phyloP scores from a whole-genome alignment of 495 filamentous ascomycete genomes.

The Neurospora terricola region DNA sequence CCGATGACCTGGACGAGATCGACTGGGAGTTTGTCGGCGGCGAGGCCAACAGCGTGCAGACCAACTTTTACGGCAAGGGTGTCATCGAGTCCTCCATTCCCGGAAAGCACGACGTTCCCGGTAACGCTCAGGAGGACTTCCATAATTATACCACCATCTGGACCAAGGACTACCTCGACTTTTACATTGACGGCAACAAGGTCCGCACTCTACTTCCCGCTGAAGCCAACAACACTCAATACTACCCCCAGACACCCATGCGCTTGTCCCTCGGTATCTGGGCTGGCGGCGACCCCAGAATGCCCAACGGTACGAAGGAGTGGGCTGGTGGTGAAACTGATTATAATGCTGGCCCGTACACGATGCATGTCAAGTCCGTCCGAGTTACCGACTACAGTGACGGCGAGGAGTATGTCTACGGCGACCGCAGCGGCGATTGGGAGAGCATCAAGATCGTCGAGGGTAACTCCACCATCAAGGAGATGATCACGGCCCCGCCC shows the following conservation, averaged over 20 bases:
- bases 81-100: slow-evolving; percentile 45
- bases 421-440: slow-evolving; percentile 55
- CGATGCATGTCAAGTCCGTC: slow-evolving; percentile 63
- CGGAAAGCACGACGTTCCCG: slow-evolving; percentile 39
- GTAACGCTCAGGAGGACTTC: slow-evolving; percentile 35
- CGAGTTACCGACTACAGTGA: slow-evolving; percentile 56
- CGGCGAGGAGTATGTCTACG: slow-evolving; percentile 59
- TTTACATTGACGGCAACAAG: slow-evolving; percentile 58
- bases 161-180: slow-evolving; percentile 62
- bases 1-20: slow-evolving; percentile 80
- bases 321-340: slow-evolving; percentile 78
- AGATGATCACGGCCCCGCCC: slow-evolving; percentile 31
- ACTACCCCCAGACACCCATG: slow-evolving; percentile 83
- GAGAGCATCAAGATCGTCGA: slow-evolving; percentile 58
- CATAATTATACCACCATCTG: slow-evolving; percentile 83
- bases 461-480: slow-evolving; percentile 52
- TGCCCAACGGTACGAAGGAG: slow-evolving; percentile 41
- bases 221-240: slow-evolving; percentile 51
- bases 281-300: slow-evolving; percentile 69
- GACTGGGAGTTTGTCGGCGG: slow-evolving; percentile 81
- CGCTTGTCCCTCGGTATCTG: slow-evolving; percentile 74
- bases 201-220: slow-evolving; percentile 58
- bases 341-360: slow-evolving; percentile 60
- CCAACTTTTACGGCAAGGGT: slow-evolving; percentile 85
- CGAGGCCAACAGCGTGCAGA: slow-evolving; percentile 52